Evolutionary conservation across 805 yeast species (phyloP).

Genomic region (Isabelozyma heimii): DNA sequence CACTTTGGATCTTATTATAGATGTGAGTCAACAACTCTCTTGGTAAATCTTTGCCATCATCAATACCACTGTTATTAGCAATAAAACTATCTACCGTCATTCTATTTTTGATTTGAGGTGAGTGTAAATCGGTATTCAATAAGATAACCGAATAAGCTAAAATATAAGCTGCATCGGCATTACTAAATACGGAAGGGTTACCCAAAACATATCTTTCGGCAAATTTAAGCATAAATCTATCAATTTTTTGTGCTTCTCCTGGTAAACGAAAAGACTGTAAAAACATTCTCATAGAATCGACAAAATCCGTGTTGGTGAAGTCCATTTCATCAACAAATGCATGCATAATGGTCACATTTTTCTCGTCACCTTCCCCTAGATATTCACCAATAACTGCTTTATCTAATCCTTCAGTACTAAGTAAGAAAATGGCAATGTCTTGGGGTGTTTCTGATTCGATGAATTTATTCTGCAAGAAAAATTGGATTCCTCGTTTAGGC

Average conservation of each 20-base stretch:
- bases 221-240: conserved; percentile 93
- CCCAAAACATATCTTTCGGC: conserved; percentile 90
- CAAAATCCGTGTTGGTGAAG: conserved; percentile 65
- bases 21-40: conserved; percentile 66
- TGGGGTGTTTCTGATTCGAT: conserved; percentile 58
- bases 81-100: conserved; percentile 89
- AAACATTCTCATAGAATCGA: conserved; percentile 81
- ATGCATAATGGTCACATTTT: conserved; percentile 82
- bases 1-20: conserved; percentile 70
- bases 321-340: conserved; percentile 88
- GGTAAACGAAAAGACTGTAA: conserved; percentile 90
- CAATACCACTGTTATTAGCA: conserved; percentile 85
- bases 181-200: conserved; percentile 82
- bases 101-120: conserved; percentile 76
- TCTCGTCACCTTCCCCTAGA: conserved; percentile 83
- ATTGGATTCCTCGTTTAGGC: conserved; percentile 75
- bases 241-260: conserved; percentile 98
- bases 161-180: conserved; percentile 92
- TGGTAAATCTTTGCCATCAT: conserved; percentile 84
- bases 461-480: conserved; percentile 61
- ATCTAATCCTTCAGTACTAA: conserved; percentile 72
- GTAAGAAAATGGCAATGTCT: conserved; percentile 71
- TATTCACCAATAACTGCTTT: conserved; percentile 86
- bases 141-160: conserved; percentile 88
- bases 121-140: conserved; percentile 93